Evolutionary conservation across 805 yeast genomes (phyloP).

Genomic region (Starmerella davenportii): DNA sequence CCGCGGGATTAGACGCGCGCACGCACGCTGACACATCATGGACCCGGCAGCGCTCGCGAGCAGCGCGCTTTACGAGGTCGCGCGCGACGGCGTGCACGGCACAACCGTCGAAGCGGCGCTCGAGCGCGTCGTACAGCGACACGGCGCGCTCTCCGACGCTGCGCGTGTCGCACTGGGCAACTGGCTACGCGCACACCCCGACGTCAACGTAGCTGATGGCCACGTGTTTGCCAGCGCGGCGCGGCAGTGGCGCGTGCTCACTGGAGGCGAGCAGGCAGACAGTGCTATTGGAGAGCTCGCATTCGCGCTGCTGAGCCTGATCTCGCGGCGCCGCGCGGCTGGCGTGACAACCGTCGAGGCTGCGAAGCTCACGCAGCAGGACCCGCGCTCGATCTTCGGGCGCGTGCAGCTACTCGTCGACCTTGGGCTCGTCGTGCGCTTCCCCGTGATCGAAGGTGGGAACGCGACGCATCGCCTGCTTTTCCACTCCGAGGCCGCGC

Average conservation of each 20-base stretch:
- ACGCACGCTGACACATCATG: neutral
- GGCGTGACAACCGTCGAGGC: slow-evolving; percentile 25
- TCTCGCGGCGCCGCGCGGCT: slow-evolving; percentile 25
- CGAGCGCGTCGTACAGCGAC: neutral
- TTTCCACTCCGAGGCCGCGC: slow-evolving; percentile 6
- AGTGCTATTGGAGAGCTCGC: slow-evolving; percentile 23
- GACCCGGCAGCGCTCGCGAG: neutral
- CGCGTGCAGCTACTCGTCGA: slow-evolving; percentile 21
- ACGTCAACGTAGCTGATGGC: slow-evolving; percentile 6
- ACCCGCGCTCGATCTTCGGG: slow-evolving; percentile 25
- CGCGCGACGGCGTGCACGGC: slow-evolving; percentile 1
- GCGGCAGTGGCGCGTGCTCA: slow-evolving; percentile 23
- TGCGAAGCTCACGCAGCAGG: slow-evolving; percentile 25
- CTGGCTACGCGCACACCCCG: slow-evolving; percentile 1
- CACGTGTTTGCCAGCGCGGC: slow-evolving; percentile 21
- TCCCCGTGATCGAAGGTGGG: slow-evolving; percentile 21
- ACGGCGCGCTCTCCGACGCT: neutral
- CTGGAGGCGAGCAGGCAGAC: slow-evolving; percentile 21
- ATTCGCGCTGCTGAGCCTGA: slow-evolving; percentile 24
- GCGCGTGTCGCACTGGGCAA: neutral
- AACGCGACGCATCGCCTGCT: slow-evolving; percentile 22
- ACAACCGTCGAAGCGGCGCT: neutral
- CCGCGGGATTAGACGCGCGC: no score
- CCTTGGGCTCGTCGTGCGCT: slow-evolving; percentile 22
- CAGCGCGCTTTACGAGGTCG: neutral